Base-by-base conservation (phyloP, 2,329 filamentous ascomycete genomes). In the Zasmidium angulare region DNA sequence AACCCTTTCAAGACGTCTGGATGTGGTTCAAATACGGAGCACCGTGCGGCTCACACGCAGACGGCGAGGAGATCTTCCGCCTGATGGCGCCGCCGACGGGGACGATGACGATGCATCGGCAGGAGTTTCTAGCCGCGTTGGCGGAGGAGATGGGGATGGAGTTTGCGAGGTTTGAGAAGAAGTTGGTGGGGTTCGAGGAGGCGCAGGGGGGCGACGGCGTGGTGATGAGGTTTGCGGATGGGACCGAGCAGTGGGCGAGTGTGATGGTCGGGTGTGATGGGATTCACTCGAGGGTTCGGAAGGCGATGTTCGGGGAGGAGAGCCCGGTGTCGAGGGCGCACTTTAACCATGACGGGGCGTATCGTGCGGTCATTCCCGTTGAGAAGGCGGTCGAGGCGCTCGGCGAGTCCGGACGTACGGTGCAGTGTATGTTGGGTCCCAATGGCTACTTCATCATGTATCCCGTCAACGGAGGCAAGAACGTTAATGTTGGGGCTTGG, bases 181-280 rank as follows among this genome's bases (percentile, higher is more conserved):
- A 62, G 51, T 53, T 66, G 12, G 43, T 46, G 1, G 31, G 23
- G 1, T 66, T 60, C 23, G 20, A 43, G 22, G n/a, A n/a, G n/a
- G n/a, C n/a, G n/a, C 58, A 64, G 12, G 46, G 63, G 0, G 53
- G 62, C 0, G 58, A 61, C 1, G 72, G 69, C 2, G 70, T 74
- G 0, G 54, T 68, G 0, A 22, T 79, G 36, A 63, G 68, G 4
- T 79, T 84, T 57, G 64, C 71, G 0, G 81, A 84, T 68, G 79
- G 79, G 0, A 76, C 71, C 0, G 72, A 66, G 0, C 79, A 74
- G 0, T 74, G 19, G 23, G 79, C 80, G 26, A 76, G 75, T 60
- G 76, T 78, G 1, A 81, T 86, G 0, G 76, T 89, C 57, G 86
- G 84, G 3, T 86, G 84, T 68, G 86, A 89, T 71, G 86, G 86